Percentiles rank a stretch among this genome's conserved stretches.
These are phyloP conservation scores for Coniochaeta sp. DNA, from an alignment of 2,329 filamentous ascomycete species.

Conservation along the genomic window DNA sequence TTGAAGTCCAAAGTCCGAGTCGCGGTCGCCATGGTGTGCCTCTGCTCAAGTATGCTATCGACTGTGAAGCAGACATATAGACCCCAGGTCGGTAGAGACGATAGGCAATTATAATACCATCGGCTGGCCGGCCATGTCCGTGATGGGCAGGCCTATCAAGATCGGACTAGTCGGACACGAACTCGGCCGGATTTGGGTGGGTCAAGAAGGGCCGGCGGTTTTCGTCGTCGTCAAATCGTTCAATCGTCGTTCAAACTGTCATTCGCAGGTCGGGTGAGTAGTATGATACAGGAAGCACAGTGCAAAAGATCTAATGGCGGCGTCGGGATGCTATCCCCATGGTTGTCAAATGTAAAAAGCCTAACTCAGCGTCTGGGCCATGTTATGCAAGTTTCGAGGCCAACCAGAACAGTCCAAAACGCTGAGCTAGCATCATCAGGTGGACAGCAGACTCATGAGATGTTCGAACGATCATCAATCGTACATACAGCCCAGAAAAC, in stretches of 20 bases:
- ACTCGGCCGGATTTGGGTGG: not conserved
- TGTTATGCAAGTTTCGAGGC: not conserved
- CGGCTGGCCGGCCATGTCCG: not conserved
- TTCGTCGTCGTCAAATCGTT: too few relatives aligned
- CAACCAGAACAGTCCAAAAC: not conserved
- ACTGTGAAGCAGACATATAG: not conserved
- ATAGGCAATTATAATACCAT: not conserved
- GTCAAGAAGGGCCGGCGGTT: too few relatives aligned
- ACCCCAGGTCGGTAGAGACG: too few relatives aligned
- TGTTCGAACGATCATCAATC: not conserved
- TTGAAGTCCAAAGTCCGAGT: slow-evolving; percentile 30
- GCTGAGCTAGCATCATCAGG: not conserved
- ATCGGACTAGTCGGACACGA: not conserved
- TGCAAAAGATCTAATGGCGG: not conserved
- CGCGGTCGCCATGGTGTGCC: not conserved
- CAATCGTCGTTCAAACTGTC: not conserved
- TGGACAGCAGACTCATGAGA: not conserved
- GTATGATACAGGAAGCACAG: not conserved
- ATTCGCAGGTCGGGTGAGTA: too few relatives aligned
- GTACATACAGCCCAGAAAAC: not conserved
- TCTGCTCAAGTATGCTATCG: not conserved
- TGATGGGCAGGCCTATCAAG: not conserved
- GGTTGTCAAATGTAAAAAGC: too few relatives aligned
- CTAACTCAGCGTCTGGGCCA: too few relatives aligned
- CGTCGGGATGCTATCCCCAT: too few relatives aligned